A percentile compares a stretch with the other conserved stretches of the same genome.
These are phyloP conservation scores for Epichloe aotearoae DNA, from an alignment of 2,329 filamentous ascomycete genomes.

Conservation along the genomic window DNA sequence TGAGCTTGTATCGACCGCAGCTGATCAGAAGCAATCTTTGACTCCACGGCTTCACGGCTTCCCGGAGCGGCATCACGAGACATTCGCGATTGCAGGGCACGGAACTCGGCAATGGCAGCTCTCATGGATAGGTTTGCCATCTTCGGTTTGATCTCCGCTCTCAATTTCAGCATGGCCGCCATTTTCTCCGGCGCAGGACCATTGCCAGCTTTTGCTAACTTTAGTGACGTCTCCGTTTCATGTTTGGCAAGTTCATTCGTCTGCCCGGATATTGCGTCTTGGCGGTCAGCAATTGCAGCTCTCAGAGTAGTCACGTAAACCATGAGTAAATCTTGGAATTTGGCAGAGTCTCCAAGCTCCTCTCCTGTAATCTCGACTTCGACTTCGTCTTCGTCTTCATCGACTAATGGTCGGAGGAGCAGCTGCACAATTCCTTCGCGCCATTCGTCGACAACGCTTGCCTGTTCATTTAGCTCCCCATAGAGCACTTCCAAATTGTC, in stretches of 20 bases:
- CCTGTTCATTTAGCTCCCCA: conserved; percentile 57
- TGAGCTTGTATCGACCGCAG: conserved; percentile 46
- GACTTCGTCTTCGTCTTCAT: conserved; percentile 62
- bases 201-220: conserved; percentile 45
- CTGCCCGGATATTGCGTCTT: conserved; percentile 62
- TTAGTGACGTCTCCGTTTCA: conserved; percentile 52
- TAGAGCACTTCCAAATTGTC: conserved; percentile 54
- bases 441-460: conserved; percentile 59
- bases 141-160: conserved; percentile 34
- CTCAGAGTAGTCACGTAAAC: conserved; percentile 72
- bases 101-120: conserved; percentile 55
- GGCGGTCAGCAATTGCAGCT: conserved; percentile 64
- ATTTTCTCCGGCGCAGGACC: conserved; percentile 58
- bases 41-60: conserved; percentile 51
- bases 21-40: conserved; percentile 49
- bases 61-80: conserved; percentile 11
- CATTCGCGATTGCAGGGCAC: conserved; percentile 42
- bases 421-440: conserved; percentile 59
- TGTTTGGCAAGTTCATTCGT: conserved; percentile 61
- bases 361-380: conserved; percentile 74
- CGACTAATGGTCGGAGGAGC: conserved; percentile 62
- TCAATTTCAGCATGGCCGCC: conserved; percentile 35
- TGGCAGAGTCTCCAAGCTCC: conserved; percentile 79
- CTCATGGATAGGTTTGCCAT: conserved; percentile 51
- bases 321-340: conserved; percentile 77